Percentiles rank a stretch among this genome's conserved stretches.
phyloP scores from a whole-genome alignment of 1,284 basidiomycete genomes.

The Cutaneotrichosporon daszewskae region DNA sequence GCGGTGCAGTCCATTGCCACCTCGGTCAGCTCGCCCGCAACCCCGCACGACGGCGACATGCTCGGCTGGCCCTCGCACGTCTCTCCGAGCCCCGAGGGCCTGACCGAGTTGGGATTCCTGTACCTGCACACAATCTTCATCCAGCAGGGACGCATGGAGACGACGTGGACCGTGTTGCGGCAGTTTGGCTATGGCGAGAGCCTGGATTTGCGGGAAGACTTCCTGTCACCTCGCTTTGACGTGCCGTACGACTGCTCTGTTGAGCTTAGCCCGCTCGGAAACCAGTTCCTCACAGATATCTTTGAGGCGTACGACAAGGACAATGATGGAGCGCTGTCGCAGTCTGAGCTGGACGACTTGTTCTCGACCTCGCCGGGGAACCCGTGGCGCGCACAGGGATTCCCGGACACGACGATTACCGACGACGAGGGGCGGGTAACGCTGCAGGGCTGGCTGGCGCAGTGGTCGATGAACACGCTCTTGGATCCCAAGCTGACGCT shows the following conservation, averaged over 20 bases:
- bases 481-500: constrained; percentile 86
- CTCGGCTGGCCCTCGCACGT: constrained; percentile 4
- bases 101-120: constrained; percentile 90
- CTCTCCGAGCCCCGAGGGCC: constrained; percentile 51
- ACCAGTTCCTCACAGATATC: constrained; percentile 95
- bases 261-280: constrained; percentile 85
- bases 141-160: constrained; percentile 90
- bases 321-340: constrained; percentile 85
- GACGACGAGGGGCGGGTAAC: constrained; percentile 88
- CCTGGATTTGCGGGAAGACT: constrained; percentile 78
- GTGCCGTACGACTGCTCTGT: constrained; percentile 90
- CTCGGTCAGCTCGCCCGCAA: constrained; percentile 8
- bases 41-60: constrained; percentile 7
- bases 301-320: constrained; percentile 98
- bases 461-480: constrained; percentile 99
- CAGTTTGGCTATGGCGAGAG: constrained; percentile 97
- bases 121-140: constrained; percentile 97
- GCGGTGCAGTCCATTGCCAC: constrained; percentile 40
- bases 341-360: constrained; percentile 76
- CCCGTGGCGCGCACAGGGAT: constrained; percentile 79
- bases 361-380: constrained; percentile 94
- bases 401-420: constrained; percentile 83
- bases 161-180: constrained; percentile 93
- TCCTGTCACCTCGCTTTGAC: constrained; percentile 83
- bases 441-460: constrained; percentile 93